These are phyloP conservation scores for Daldinia sp. DNA, from an alignment of 2,329 filamentous ascomycete species.

Conservation along the genomic window DNA sequence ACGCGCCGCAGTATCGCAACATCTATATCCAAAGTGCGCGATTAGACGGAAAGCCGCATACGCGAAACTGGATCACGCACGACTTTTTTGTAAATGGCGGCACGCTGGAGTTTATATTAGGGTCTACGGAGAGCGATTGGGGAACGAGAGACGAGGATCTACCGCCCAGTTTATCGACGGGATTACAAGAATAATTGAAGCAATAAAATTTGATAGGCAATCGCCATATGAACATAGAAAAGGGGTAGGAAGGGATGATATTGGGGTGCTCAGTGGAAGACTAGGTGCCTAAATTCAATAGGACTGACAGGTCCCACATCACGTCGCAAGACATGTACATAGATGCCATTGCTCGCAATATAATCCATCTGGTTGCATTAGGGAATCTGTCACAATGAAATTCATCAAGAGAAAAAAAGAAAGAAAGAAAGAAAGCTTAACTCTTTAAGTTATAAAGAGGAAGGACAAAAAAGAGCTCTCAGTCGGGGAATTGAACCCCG, in stretches of 20 bases:
- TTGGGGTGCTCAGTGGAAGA: no score
- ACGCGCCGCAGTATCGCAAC: constrained; percentile 44
- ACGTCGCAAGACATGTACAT: not conserved
- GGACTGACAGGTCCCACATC: no score
- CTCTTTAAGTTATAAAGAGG: not conserved
- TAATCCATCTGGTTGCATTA: no score
- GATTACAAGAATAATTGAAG: constrained; percentile 22
- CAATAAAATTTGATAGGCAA: not conserved
- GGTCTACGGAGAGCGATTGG: constrained; percentile 63
- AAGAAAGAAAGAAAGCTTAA: not conserved
- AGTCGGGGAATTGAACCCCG: constrained; percentile 49
- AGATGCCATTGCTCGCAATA: not conserved
- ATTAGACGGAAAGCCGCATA: constrained; percentile 65
- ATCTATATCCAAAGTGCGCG: constrained; percentile 69
- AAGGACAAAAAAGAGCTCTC: constrained; percentile 37
- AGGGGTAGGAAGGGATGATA: no score
- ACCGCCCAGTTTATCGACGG: constrained; percentile 60
- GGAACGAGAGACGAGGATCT: constrained; percentile 65
- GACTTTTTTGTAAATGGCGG: constrained; percentile 69
- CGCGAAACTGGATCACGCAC: constrained; percentile 70
- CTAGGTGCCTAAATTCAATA: no score
- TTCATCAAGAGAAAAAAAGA: not conserved
- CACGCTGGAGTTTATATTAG: constrained; percentile 65
- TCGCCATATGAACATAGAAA: not conserved
- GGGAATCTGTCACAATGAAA: not conserved